phyloP scores from a whole-genome alignment of 345 rosid species.

The Citrus inodora region DNA sequence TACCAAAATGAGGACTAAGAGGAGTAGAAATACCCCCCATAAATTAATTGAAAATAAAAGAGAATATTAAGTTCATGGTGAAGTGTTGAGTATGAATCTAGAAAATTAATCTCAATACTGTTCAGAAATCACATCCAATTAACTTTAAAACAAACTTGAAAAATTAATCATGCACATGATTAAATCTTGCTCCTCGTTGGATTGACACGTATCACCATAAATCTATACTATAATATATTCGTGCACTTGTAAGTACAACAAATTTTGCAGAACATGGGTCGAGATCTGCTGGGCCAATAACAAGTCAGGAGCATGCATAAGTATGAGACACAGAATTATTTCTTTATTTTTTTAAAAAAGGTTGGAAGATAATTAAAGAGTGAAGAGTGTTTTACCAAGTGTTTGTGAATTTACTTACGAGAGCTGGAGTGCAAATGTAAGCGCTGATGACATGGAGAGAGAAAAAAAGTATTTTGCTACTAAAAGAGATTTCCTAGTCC shows the following conservation, averaged over 20 bases:
- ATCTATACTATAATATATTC: too few relatives aligned
- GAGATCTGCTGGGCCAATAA: constrained; percentile 41
- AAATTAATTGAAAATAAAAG: too few relatives aligned
- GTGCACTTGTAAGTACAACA: fast-evolving
- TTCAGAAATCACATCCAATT: too few relatives aligned
- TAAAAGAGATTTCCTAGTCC: constrained; percentile 15
- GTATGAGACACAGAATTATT: constrained; percentile 26
- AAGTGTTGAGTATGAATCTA: too few relatives aligned
- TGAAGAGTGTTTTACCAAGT: not conserved
- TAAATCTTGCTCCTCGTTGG: fast-evolving
- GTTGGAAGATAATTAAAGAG: too few relatives aligned
- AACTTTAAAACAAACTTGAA: too few relatives aligned
- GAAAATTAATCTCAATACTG: too few relatives aligned
- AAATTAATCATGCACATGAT: too few relatives aligned
- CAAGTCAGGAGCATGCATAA: constrained; percentile 38
- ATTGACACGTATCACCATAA: too few relatives aligned
- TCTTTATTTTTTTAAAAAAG: not conserved
- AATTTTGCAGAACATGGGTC: not conserved
- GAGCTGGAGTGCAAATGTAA: constrained; percentile 35
- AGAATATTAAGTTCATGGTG: fast-evolving
- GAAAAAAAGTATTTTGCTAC: constrained; percentile 31
- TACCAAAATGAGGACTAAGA: too few relatives aligned
- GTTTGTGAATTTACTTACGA: constrained; percentile 28
- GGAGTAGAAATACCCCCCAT: too few relatives aligned
- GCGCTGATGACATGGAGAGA: constrained; percentile 43